Base-by-base conservation (phyloP, 2,329 filamentous ascomycete genomes). In the Myrmaecium sp. region DNA sequence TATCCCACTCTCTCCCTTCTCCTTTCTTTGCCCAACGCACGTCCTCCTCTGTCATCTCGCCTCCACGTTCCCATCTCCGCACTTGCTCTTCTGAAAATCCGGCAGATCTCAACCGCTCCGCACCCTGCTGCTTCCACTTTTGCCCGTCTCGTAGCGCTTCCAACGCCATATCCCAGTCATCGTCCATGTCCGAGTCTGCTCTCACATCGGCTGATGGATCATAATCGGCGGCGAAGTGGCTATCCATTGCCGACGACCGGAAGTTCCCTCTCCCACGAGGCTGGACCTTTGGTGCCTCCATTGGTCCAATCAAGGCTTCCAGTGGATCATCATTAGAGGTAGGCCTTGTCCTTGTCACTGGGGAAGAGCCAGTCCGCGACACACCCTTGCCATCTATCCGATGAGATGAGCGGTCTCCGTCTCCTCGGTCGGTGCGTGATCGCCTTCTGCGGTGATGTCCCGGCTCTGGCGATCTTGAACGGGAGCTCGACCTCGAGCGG, bases 131-230 rank as follows among this genome's bases (percentile, higher is more conserved):
- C 41, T 70, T 73, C 69, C 78, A 83, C 36, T 73, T 74, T 37
- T 80, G 69, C n/a, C 81, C 70, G 45, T 92, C 82, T 20, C 76
- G 67, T 30, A 81, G 62, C 4, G 74, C 72, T 50, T 92, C 82
- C 1, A 89, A 58, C 1, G 78, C 72, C 39, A 80, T 69, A 23
- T 80, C 77, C 83, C 82, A 93, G 32, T 80, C 70, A 33, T 74
- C 71, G 15, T 61, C 62, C 3, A 53, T 56, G 1, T 59, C 56
- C 3, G 57, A 47, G 33, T 49, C 35, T 22, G 58, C 52, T 20
- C 61, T 54, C 3, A 75, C 50, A 38, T 79, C 69, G n/a, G 55
- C 46, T 5, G 55, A 45, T 1, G 70, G 69, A 33, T 74, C 59
- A 39, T 74, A 74, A 11, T 51, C 64, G 1, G 69, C 57, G 1